Evolutionary conservation across 768 basidiomycete species (phyloP).

Genomic region (Inosperma sp.): DNA sequence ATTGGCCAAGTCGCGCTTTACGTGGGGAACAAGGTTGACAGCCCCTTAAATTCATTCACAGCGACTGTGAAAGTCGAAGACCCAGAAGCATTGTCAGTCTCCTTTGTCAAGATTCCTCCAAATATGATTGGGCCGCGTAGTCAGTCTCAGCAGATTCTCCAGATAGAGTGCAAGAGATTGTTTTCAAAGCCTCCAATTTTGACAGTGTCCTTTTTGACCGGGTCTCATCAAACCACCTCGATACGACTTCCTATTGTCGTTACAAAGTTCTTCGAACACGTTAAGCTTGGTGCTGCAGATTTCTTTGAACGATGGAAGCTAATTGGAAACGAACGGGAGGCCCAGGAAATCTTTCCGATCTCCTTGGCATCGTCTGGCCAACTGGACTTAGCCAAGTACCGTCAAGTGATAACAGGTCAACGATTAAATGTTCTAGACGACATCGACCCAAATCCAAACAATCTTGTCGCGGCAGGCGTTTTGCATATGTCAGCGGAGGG

Average conservation of each 20-base stretch:
- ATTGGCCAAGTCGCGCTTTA: constrained; percentile 92
- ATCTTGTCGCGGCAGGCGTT: constrained; percentile 93
- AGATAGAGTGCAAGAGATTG: constrained; percentile 89
- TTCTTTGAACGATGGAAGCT: constrained; percentile 99
- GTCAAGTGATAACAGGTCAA: constrained; percentile 73
- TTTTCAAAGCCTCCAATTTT: constrained; percentile 77
- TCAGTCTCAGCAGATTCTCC: constrained; percentile 89
- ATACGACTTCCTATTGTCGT: constrained; percentile 82
- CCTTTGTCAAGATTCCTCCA: constrained; percentile 89
- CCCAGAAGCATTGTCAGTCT: constrained; percentile 69
- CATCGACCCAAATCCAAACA: constrained; percentile 92
- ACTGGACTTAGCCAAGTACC: constrained; percentile 69
- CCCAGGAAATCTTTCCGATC: constrained; percentile 84
- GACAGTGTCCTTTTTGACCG: constrained; percentile 86
- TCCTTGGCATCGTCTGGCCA: constrained; percentile 59
- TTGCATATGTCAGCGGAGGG: constrained; percentile 87
- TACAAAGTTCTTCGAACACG: constrained; percentile 92
- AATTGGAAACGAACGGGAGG: constrained; percentile 94
- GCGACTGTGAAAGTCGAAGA: constrained; percentile 72
- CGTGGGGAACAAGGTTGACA: constrained; percentile 91
- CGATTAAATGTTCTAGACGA: constrained; percentile 72
- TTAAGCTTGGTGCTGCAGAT: constrained; percentile 73
- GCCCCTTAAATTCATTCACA: constrained; percentile 88
- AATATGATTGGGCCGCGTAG: constrained; percentile 74
- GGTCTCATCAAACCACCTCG: constrained; percentile 82